phyloP scores from a whole-genome alignment of 306 rosid genomes.

The Corylus avellana region DNA sequence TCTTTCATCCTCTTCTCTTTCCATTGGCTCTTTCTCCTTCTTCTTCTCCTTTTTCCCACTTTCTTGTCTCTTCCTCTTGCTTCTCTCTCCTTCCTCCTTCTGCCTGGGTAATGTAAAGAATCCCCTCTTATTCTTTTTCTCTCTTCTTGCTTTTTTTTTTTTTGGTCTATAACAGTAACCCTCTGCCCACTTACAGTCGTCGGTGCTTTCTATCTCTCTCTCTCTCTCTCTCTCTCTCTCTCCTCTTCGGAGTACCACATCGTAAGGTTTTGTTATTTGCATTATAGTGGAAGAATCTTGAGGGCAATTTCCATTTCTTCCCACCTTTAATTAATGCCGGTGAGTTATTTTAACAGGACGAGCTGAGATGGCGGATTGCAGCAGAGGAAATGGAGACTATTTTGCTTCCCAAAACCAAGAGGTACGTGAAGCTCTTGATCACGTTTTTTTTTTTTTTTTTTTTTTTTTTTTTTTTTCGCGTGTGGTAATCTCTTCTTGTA shows the following conservation, averaged over 20 bases:
- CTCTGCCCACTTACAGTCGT: constrained; percentile 19
- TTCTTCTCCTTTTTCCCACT: constrained; percentile 32
- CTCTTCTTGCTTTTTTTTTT: neutral
- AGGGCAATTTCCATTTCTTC: neutral
- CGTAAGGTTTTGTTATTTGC: constrained; percentile 22
- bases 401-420: constrained; percentile 49
- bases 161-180: constrained; percentile 22
- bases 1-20: constrained; percentile 14
- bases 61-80: constrained; percentile 37
- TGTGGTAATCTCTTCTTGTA: neutral
- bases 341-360: constrained; percentile 30
- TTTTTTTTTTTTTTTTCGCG: neutral
- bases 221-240: neutral
- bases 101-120: constrained; percentile 43
- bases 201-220: neutral
- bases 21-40: constrained; percentile 34
- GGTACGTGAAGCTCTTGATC: constrained; percentile 41
- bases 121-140: constrained; percentile 13
- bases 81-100: constrained; percentile 52
- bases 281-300: neutral
- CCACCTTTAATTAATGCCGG: neutral
- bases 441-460: neutral
- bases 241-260: neutral
- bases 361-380: constrained; percentile 66
- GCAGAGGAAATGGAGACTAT: constrained; percentile 46